A percentile compares a stretch with the other conserved stretches of the same genome.
These are phyloP conservation scores for Sclerotinia trifoliorum DNA, from an alignment of 2,329 filamentous ascomycete genomes.

Conservation along the genomic window DNA sequence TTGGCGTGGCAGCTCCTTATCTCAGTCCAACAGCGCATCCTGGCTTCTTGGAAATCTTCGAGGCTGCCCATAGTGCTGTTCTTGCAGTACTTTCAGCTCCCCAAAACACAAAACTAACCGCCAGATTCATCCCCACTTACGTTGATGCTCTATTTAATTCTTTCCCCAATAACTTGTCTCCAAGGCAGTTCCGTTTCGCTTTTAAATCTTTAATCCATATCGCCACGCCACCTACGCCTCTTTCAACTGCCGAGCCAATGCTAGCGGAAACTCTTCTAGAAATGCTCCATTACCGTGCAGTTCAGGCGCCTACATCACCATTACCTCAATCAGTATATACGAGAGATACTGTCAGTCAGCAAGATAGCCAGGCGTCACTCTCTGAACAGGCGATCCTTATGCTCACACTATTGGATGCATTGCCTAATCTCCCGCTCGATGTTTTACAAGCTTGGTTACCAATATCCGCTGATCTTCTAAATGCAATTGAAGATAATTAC, in stretches of 20 bases:
- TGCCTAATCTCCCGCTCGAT: slow-evolving; percentile 58
- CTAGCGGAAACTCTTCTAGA: slow-evolving; percentile 65
- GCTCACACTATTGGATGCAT: slow-evolving; percentile 62
- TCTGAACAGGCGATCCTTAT: slow-evolving; percentile 62
- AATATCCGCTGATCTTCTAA: slow-evolving; percentile 58
- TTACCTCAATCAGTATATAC: slow-evolving; percentile 38
- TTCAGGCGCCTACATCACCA: slow-evolving; percentile 51
- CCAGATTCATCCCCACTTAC: slow-evolving; percentile 65
- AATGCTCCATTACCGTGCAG: slow-evolving; percentile 58
- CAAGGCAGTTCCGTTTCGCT: slow-evolving; percentile 67
- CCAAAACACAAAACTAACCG: slow-evolving; percentile 58
- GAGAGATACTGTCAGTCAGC: slow-evolving; percentile 37
- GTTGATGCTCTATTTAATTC: slow-evolving; percentile 65
- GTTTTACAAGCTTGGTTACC: slow-evolving; percentile 66
- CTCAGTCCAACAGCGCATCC: slow-evolving; percentile 47
- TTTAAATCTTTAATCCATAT: slow-evolving; percentile 67
- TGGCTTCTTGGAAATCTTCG: slow-evolving; percentile 63
- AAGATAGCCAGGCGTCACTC: slow-evolving; percentile 43
- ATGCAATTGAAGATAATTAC: slow-evolving; percentile 51
- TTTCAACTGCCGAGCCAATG: slow-evolving; percentile 61
- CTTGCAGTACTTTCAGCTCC: slow-evolving; percentile 67
- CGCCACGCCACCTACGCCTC: slow-evolving; percentile 60
- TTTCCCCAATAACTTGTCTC: slow-evolving; percentile 64
- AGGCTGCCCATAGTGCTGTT: slow-evolving; percentile 69
- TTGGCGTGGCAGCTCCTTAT: slow-evolving; percentile 63